Percentiles rank a stretch among this genome's conserved stretches.
Evolutionary conservation across 1,139 yeast genomes (phyloP).

Genomic region (Diutina ranongensis): DNA sequence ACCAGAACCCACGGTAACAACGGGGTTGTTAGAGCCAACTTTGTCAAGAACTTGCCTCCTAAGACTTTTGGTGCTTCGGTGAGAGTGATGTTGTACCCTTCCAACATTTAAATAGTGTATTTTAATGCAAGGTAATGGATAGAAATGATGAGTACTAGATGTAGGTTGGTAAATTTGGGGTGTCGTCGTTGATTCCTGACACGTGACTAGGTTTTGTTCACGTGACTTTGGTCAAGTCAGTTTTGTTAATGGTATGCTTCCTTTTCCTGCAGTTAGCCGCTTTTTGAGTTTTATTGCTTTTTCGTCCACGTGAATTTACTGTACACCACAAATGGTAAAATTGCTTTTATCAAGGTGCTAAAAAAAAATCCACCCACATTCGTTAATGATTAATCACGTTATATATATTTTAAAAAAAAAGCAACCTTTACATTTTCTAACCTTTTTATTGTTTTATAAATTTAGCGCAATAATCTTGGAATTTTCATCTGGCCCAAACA

Average conservation of each 20-base stretch:
- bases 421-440: too few relatives aligned
- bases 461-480: too few relatives aligned
- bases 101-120: constrained; percentile 68
- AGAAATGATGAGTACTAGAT: not conserved
- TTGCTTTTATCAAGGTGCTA: too few relatives aligned
- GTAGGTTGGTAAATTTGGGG: not conserved
- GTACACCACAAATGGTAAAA: too few relatives aligned
- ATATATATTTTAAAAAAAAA: too few relatives aligned
- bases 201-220: not conserved
- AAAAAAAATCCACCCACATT: too few relatives aligned
- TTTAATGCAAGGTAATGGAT: constrained; percentile 6
- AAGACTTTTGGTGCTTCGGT: constrained; percentile 99
- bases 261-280: too few relatives aligned
- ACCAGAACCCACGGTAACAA: constrained; percentile 98
- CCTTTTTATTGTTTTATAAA: too few relatives aligned
- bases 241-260: not conserved
- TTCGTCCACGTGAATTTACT: too few relatives aligned
- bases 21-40: constrained; percentile 97
- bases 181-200: not conserved
- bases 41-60: constrained; percentile 98
- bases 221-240: not conserved
- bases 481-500: too few relatives aligned
- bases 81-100: constrained; percentile 99
- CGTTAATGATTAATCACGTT: too few relatives aligned
- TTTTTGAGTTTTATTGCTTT: too few relatives aligned